Percentiles rank a stretch among this genome's conserved stretches.
Evolutionary conservation across 257 asterid genomes (phyloP).

Genomic region (Nicotiana noctiflora): DNA sequence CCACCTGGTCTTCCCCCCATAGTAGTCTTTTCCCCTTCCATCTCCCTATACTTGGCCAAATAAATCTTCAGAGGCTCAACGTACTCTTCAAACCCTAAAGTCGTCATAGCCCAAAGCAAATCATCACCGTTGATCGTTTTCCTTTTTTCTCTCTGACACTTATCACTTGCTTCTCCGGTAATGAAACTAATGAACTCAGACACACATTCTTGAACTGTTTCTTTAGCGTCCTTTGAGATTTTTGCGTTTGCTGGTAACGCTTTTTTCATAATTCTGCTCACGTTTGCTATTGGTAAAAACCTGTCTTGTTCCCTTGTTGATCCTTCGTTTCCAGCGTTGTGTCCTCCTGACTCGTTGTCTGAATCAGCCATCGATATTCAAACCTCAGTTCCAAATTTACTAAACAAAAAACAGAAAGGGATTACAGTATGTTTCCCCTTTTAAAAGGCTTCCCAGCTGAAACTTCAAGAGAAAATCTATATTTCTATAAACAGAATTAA

Average conservation of each 20-base stretch:
- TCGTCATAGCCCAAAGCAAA: constrained; percentile 10
- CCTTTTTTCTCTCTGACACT: constrained; percentile 6
- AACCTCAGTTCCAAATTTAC: too few species aligned
- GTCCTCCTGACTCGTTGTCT: constrained; percentile 9
- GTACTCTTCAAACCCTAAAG: constrained; percentile 4
- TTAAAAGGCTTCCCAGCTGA: not conserved
- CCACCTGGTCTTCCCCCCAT: not conserved
- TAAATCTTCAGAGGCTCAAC: constrained; percentile 1
- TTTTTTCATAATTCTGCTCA: constrained; percentile 4
- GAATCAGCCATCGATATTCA: constrained; percentile 1
- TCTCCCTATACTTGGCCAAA: not conserved
- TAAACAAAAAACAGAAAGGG: too few species aligned
- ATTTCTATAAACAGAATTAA: not conserved
- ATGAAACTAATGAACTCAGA: constrained; percentile 6
- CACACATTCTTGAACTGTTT: constrained; percentile 5
- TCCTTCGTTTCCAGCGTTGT: not conserved
- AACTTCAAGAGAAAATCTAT: not conserved
- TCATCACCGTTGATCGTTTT: constrained; percentile 4
- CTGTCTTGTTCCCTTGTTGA: constrained; percentile 6
- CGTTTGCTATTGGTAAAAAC: not conserved
- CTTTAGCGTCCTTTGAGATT: not conserved
- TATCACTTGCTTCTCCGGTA: not conserved
- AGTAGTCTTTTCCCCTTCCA: constrained; percentile 8
- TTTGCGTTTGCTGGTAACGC: constrained; percentile 2
- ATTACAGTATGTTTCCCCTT: not conserved